These are phyloP conservation scores for Hygrophoropsis aurantiaca DNA, from an alignment of 768 basidiomycete genomes.

Conservation along the genomic window DNA sequence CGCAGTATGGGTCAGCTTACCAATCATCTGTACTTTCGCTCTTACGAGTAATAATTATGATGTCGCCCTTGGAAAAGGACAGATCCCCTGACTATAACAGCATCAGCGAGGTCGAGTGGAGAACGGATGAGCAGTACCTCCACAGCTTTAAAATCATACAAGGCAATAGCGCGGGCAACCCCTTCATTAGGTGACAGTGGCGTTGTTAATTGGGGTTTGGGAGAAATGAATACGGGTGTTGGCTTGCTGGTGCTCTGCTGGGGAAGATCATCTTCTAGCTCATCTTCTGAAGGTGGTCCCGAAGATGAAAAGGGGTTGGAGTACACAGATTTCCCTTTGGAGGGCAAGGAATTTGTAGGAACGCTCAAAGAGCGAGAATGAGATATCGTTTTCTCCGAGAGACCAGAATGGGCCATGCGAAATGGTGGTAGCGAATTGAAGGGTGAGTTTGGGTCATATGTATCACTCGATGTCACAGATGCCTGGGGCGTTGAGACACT, in stretches of 20 bases:
- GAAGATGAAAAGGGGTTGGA: slow-evolving; percentile 27
- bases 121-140: slow-evolving; percentile 44
- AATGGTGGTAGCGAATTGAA: slow-evolving; percentile 37
- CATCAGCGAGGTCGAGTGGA: slow-evolving; percentile 5
- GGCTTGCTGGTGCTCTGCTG: slow-evolving; percentile 12
- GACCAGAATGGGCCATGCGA: slow-evolving; percentile 27
- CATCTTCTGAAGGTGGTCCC: slow-evolving; percentile 9
- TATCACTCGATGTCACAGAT: slow-evolving; percentile 17
- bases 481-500: slow-evolving; percentile 13
- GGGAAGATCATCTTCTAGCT: slow-evolving; percentile 16
- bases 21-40: slow-evolving; percentile 76
- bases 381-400: slow-evolving; percentile 26
- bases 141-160: slow-evolving; percentile 72
- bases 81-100: slow-evolving; percentile 65
- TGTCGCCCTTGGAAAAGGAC: slow-evolving; percentile 73
- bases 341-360: slow-evolving; percentile 13
- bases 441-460: slow-evolving; percentile 33
- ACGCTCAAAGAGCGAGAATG: slow-evolving; percentile 37
- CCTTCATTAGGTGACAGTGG: slow-evolving; percentile 58
- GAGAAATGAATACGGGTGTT: slow-evolving; percentile 33
- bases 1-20: slow-evolving; percentile 34
- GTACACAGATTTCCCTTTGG: no score
- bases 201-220: slow-evolving; percentile 49
- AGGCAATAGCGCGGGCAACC: slow-evolving; percentile 69
- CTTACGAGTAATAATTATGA: slow-evolving; percentile 67